Conservation (phyloP, 2,329 filamentous ascomycete species). For the Rutstroemia sp. region DNA sequence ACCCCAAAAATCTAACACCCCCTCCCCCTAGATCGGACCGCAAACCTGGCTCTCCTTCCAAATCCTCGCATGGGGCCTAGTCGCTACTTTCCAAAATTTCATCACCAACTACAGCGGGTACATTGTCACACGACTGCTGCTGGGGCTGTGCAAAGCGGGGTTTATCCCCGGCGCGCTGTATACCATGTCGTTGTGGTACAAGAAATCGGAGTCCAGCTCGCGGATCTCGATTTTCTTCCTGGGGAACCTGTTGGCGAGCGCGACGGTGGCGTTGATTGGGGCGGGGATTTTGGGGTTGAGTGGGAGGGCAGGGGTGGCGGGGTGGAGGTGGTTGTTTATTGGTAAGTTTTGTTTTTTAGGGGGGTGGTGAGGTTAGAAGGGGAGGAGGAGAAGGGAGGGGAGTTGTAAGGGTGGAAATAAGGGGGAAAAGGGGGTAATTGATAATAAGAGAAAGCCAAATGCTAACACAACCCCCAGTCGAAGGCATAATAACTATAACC, state of each 20-base stretch:
- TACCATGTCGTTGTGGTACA: constrained; percentile 51
- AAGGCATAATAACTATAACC: constrained; percentile 37
- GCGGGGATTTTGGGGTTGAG: constrained; percentile 43
- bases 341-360: not conserved
- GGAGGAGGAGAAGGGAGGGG: too few species aligned
- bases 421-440: not conserved
- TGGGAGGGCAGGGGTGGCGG: constrained; percentile 37
- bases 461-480: constrained; percentile 7
- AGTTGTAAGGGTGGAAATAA: too few species aligned
- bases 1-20: too few species aligned
- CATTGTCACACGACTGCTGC: constrained; percentile 40
- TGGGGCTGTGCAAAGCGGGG: constrained; percentile 44
- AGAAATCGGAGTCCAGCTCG: constrained; percentile 25
- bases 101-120: constrained; percentile 41
- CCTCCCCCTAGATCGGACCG: not conserved
- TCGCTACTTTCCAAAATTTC: constrained; percentile 39
- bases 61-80: not conserved
- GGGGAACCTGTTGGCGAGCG: constrained; percentile 34
- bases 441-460: not conserved
- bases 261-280: constrained; percentile 40
- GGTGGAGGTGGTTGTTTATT: constrained; percentile 39
- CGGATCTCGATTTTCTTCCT: constrained; percentile 47
- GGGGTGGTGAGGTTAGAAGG: too few species aligned
- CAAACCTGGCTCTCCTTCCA: not conserved
- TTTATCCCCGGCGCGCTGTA: constrained; percentile 46